These are phyloP conservation scores for Colletotrichum sp. DNA, from an alignment of 2,329 filamentous ascomycete species.

Conservation along the genomic window DNA sequence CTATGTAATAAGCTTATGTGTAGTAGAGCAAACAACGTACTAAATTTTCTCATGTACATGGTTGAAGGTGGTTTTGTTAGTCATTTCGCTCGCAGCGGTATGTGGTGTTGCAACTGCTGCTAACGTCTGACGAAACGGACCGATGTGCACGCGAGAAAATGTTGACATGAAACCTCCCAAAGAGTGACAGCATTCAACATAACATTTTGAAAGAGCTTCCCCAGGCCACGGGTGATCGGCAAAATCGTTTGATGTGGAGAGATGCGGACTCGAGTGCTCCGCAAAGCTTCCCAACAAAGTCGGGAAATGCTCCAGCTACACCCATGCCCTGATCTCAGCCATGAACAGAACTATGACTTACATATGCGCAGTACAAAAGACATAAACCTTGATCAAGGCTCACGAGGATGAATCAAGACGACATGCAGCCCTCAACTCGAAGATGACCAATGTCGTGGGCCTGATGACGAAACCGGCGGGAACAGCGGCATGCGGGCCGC, in stretches of 20 bases:
- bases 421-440: background rate
- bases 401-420: background rate
- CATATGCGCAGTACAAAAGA: background rate
- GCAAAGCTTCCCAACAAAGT: background rate
- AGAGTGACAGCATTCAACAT: background rate
- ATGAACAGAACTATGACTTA: fast-evolving
- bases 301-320: background rate
- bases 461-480: background rate
- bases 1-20: background rate
- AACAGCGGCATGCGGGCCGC: background rate
- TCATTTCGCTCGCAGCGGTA: background rate
- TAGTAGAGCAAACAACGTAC: background rate
- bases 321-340: fast-evolving
- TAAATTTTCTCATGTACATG: background rate
- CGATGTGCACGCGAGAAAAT: fast-evolving
- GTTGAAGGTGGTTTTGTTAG: background rate
- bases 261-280: background rate
- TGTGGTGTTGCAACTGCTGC: background rate
- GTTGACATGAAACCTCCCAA: background rate
- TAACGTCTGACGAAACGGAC: background rate
- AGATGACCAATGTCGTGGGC: background rate
- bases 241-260: background rate
- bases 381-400: background rate
- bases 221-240: background rate
- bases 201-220: background rate